Evolutionary conservation across 257 asterid genomes (phyloP).

Genomic region (Nicotiana sylvestris): DNA sequence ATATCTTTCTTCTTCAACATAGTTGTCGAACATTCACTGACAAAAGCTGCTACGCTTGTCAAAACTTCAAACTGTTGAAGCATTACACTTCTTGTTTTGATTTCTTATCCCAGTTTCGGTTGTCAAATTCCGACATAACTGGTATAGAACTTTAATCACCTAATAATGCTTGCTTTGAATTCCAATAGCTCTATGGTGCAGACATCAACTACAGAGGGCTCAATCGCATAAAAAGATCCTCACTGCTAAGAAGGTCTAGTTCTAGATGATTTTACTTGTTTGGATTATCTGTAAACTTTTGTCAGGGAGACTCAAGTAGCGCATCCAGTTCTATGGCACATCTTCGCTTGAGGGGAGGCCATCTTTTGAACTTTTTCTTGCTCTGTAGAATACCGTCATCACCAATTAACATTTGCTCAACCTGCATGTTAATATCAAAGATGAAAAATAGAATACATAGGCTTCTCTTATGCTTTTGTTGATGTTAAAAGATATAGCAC

Average conservation of each 20-base stretch:
- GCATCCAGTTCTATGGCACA: conserved; percentile 34
- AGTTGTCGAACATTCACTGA: background rate
- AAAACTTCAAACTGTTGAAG: background rate
- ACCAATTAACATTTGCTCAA: conserved; percentile 65
- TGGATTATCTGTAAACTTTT: conserved; percentile 11
- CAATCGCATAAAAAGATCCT: background rate
- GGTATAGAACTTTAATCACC: background rate
- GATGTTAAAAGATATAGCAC: background rate
- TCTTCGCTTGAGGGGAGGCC: conserved; percentile 65
- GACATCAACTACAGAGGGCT: background rate
- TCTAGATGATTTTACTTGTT: conserved; percentile 20
- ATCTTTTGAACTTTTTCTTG: conserved; percentile 63
- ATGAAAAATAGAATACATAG: background rate
- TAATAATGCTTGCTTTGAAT: no score
- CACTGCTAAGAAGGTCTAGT: conserved; percentile 5
- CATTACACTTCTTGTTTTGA: background rate
- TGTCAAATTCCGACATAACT: background rate
- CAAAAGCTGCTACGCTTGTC: background rate
- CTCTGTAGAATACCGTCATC: conserved; percentile 48
- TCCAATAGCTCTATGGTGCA: background rate
- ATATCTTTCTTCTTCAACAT: background rate
- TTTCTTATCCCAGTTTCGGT: background rate
- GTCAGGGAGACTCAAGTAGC: conserved; percentile 22
- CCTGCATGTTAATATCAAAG: conserved; percentile 34
- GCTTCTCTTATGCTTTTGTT: background rate